Conservation (phyloP, 2,329 filamentous ascomycete genomes). For the Talaromyces rugulosus region DNA sequence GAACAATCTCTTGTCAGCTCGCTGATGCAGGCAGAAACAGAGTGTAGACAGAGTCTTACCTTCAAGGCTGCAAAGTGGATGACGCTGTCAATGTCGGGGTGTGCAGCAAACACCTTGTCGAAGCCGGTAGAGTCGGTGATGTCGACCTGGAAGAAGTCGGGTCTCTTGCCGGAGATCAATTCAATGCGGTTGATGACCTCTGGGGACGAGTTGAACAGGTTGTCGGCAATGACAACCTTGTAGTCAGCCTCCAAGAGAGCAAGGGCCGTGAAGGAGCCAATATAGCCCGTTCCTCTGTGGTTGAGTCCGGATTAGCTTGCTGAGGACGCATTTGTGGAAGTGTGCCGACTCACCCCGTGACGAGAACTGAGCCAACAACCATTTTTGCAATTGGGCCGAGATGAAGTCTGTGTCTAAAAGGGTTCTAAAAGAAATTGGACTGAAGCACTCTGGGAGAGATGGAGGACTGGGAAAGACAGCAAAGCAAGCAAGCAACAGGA, state of each 20-base stretch:
- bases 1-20: slow-evolving; percentile 12
- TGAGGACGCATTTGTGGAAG: not conserved
- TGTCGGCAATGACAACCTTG: slow-evolving; percentile 95
- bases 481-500: too few species aligned
- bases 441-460: not conserved
- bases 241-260: slow-evolving; percentile 91
- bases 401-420: not conserved
- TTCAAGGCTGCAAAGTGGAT: slow-evolving; percentile 99
- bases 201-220: slow-evolving; percentile 91
- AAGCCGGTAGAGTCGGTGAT: slow-evolving; percentile 80
- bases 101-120: slow-evolving; percentile 80
- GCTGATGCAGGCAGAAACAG: not conserved
- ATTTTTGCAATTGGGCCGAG: slow-evolving; percentile 46
- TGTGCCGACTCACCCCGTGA: slow-evolving; percentile 70
- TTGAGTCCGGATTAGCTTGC: not conserved
- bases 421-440: too few species aligned
- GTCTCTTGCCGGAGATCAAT: slow-evolving; percentile 82
- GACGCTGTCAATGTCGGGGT: slow-evolving; percentile 93
- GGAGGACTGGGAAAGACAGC: too few species aligned
- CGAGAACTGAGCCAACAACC: slow-evolving; percentile 80
- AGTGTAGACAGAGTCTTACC: slow-evolving; percentile 43
- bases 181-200: slow-evolving; percentile 94
- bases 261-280: slow-evolving; percentile 93
- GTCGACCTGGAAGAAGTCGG: slow-evolving; percentile 79
- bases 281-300: slow-evolving; percentile 91